Evolutionary conservation across 352 stramenopile species (phyloP).

Genomic region (Pythium rishiriense): DNA sequence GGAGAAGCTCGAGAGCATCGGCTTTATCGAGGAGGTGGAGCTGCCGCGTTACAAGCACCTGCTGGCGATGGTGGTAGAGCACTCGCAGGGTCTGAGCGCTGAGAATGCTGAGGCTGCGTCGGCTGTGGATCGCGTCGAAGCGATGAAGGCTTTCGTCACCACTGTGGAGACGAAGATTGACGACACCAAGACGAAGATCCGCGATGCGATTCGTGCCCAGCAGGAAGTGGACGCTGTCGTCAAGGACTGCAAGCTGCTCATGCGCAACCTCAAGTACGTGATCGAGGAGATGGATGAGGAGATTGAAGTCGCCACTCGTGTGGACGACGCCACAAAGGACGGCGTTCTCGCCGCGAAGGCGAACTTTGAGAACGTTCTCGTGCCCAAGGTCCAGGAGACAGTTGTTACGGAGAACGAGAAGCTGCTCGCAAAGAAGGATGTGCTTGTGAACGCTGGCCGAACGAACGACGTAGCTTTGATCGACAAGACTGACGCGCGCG

Average conservation of each 20-base stretch:
- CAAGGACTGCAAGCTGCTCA: slow-evolving; percentile 84
- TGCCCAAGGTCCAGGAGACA: slow-evolving; percentile 71
- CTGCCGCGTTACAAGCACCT: slow-evolving; percentile 83
- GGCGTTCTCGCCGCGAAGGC: slow-evolving; percentile 66
- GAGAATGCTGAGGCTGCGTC: slow-evolving; percentile 68
- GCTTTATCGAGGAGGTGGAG: slow-evolving; percentile 83
- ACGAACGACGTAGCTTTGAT: slow-evolving; percentile 65
- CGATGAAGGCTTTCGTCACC: slow-evolving; percentile 73
- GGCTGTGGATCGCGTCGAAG: slow-evolving; percentile 70
- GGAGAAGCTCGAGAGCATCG: slow-evolving; percentile 82
- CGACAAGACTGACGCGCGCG: slow-evolving; percentile 69
- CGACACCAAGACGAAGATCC: slow-evolving; percentile 53
- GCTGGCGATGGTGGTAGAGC: slow-evolving; percentile 59
- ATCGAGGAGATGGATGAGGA: slow-evolving; percentile 90
- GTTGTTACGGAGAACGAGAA: slow-evolving; percentile 81
- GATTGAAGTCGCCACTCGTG: slow-evolving; percentile 71
- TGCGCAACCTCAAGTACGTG: slow-evolving; percentile 88
- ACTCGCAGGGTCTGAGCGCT: slow-evolving; percentile 64
- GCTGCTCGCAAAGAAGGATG: slow-evolving; percentile 77
- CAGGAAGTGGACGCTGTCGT: slow-evolving; percentile 78
- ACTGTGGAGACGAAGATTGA: slow-evolving; percentile 76
- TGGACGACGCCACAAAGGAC: slow-evolving; percentile 69
- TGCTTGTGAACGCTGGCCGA: slow-evolving; percentile 58
- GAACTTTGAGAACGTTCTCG: slow-evolving; percentile 65
- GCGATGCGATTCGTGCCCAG: slow-evolving; percentile 59